Conservation (phyloP, 2,329 filamentous ascomycete species). For the Lachnellula occidentalis region DNA sequence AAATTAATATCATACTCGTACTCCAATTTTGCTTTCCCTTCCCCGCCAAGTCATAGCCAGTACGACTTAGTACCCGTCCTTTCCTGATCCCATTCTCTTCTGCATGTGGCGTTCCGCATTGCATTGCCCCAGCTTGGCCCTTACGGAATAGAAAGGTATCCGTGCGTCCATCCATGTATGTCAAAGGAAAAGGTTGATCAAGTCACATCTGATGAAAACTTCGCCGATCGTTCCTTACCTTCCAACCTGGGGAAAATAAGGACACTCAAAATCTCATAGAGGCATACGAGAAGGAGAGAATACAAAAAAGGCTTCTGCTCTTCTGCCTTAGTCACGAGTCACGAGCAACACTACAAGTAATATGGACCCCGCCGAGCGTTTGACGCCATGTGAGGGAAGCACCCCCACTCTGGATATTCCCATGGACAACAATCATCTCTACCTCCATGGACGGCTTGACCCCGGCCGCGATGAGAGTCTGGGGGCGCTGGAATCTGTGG, state of each 20-base stretch:
- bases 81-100: no score
- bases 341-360: neutral
- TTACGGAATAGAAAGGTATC: no score
- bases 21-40: no score
- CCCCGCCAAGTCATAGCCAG: no score
- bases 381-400: neutral
- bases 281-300: neutral
- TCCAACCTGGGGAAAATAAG: neutral
- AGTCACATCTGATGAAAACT: neutral
- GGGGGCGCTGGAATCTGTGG: conserved; percentile 12
- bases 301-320: neutral
- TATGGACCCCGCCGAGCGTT: neutral
- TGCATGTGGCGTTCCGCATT: no score
- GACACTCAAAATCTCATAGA: neutral
- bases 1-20: no score
- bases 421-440: conserved; percentile 21
- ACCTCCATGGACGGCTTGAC: conserved; percentile 20
- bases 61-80: no score
- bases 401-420: neutral
- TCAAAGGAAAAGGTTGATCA: neutral
- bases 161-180: no score
- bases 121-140: no score
- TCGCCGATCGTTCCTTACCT: neutral
- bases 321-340: neutral
- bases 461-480: conserved; percentile 16